Evolutionary conservation across 78 protist genomes (phyloP).

Genomic region (Cyanophora paradoxa): DNA sequence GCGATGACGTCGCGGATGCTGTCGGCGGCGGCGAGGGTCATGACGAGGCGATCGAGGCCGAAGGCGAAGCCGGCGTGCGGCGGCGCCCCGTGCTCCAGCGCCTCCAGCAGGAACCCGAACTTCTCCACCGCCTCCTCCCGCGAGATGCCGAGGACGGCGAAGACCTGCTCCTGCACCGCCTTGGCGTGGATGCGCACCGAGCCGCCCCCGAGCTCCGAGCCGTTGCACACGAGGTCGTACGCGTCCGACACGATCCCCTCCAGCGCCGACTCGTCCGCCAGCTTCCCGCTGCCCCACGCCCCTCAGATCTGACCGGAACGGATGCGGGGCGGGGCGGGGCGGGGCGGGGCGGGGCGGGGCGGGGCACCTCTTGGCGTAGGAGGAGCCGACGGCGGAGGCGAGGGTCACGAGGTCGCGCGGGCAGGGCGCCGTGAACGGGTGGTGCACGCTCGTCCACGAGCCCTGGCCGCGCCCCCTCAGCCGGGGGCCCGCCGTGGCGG

Average conservation of each 20-base stretch:
- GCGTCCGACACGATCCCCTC: conserved; percentile 9
- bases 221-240: conserved; percentile 80
- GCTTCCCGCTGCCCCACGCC: background rate
- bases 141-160: conserved; percentile 33
- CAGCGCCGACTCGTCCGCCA: conserved; percentile 37
- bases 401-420: conserved; percentile 44
- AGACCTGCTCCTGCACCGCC: conserved; percentile 45
- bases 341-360: no score
- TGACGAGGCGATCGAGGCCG: conserved; percentile 67
- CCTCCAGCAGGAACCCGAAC: conserved; percentile 21
- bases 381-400: background rate
- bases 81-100: conserved; percentile 23
- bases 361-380: no score
- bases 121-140: conserved; percentile 33
- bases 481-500: no score
- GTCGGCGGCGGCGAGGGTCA: conserved; percentile 13
- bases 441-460: conserved; percentile 53
- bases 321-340: no score
- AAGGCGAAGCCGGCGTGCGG: conserved; percentile 44
- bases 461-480: background rate
- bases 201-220: conserved; percentile 86
- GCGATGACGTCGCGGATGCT: conserved; percentile 82
- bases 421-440: conserved; percentile 86
- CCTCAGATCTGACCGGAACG: background rate
- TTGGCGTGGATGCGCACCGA: conserved; percentile 70